Evolutionary conservation across 495 filamentous ascomycete species (phyloP), one percentile per base, ranked within the genome.

Genomic region (Penicillium silybi): DNA sequence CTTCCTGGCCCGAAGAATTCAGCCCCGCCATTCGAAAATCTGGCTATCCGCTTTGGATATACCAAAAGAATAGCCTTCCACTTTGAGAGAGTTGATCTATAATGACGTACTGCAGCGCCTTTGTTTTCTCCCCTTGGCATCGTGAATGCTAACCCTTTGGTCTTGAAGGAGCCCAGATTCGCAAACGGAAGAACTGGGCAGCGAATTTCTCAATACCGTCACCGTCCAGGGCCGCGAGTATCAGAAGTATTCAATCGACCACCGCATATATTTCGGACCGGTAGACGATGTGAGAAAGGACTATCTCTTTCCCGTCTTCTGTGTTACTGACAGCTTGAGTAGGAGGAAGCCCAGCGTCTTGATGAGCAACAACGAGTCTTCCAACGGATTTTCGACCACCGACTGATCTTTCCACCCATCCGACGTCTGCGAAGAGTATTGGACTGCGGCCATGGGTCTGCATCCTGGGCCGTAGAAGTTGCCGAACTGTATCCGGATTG

Each of bases 321-420:
- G 15, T 40, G 26, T 27, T 15, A 38, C 57, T 69, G 46, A 68
- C 50, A 32, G 19, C 11, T 37, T n/a, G 41, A 40, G 13, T 55
- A 97, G 92, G 85, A 86, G 58, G 92, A 97, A 71, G 81, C 85
- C 52, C 83, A 92, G 41, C 80, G 90, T 43, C 78, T 93, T 29
- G 77, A 86, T 37, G 71, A 78, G 22, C 82, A 91, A 65, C 82
- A 96, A 62, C 69, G 69, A 25, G 74, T 96, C 13, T 79, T 96
- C 54, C 81, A 81, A 52, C 76, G 75, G 55, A 71, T 91, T 50
- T 95, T 95, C 65, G 85, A 92, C 34, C 76, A 79, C 49, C 78
- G 85, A 59, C 77, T 92, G 19, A 85, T 95, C 56, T 93, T 96
- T 61, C 85, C 89, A 35, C 88, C 88, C 8, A 75, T 95, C 47